Conservation (phyloP, 108 stramenopile species). For the Nitzschia sp. region DNA sequence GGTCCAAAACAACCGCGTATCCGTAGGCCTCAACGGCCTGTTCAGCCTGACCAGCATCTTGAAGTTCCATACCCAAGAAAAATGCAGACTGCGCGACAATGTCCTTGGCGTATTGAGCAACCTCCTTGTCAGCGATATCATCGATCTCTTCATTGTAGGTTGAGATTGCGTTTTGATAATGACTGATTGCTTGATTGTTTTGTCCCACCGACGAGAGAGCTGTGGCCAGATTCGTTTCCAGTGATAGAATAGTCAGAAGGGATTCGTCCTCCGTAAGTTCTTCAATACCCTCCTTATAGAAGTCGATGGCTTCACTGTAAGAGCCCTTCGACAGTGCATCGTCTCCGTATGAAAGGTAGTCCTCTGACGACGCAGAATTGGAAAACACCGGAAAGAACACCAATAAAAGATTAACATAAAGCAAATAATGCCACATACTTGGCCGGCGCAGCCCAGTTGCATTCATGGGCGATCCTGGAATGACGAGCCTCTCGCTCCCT, state of each 20-base stretch:
- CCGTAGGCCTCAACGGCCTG: constrained; percentile 50
- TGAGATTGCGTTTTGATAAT: constrained; percentile 39
- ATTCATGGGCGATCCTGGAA: too few species aligned
- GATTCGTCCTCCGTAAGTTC: constrained; percentile 22
- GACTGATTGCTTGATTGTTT: constrained; percentile 25
- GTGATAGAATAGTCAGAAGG: constrained; percentile 47
- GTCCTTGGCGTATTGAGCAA: constrained; percentile 27
- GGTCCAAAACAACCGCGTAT: constrained; percentile 54
- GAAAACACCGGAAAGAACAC: not conserved
- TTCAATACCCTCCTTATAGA: constrained; percentile 36
- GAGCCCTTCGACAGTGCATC: constrained; percentile 14
- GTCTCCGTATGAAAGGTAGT: constrained; percentile 26
- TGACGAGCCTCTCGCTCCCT: too few species aligned
- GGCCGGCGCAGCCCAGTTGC: too few species aligned
- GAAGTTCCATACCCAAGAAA: constrained; percentile 71
- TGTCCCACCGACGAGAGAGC: constrained; percentile 43
- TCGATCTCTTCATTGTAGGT: constrained; percentile 31
- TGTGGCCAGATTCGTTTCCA: constrained; percentile 54
- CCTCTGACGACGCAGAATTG: constrained; percentile 13
- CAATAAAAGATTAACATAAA: not conserved
- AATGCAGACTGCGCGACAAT: constrained; percentile 58
- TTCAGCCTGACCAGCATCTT: constrained; percentile 41
- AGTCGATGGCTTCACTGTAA: constrained; percentile 29
- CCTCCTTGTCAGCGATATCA: constrained; percentile 21
- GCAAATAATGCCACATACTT: too few species aligned